These are phyloP conservation scores for Pseudopithomyces maydicus DNA, from an alignment of 2,329 filamentous ascomycete genomes.

Conservation along the genomic window DNA sequence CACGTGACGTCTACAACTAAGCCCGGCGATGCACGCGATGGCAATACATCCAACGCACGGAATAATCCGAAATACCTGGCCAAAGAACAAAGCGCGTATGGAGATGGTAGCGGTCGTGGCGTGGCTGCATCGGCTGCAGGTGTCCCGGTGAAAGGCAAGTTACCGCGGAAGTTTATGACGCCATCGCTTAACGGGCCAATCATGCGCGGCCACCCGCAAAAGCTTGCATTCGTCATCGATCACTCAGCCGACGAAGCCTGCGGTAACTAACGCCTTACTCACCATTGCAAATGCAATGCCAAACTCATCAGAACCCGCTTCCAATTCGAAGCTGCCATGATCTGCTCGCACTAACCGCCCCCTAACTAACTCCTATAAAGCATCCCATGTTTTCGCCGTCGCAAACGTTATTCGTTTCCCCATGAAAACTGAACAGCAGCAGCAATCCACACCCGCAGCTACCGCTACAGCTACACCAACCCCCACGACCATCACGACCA, in stretches of 20 bases:
- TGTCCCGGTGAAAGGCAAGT: slow-evolving; percentile 3
- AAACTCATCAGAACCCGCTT: slow-evolving; percentile 21
- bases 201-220: slow-evolving; percentile 18
- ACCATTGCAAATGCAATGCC: slow-evolving; percentile 41
- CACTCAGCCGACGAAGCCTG: slow-evolving; percentile 28
- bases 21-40: too few species aligned
- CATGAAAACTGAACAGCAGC: slow-evolving; percentile 31
- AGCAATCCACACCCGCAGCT: slow-evolving; percentile 11
- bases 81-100: too few species aligned
- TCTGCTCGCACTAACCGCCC: slow-evolving; percentile 26
- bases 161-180: slow-evolving; percentile 9
- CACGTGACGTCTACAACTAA: background rate
- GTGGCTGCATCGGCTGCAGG: too few species aligned
- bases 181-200: slow-evolving; percentile 23
- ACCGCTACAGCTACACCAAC: background rate
- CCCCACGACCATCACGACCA: slow-evolving; percentile 24
- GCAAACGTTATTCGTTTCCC: slow-evolving; percentile 16
- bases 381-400: slow-evolving; percentile 9
- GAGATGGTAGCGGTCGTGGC: too few species aligned
- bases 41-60: background rate
- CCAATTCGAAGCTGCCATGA: slow-evolving; percentile 28
- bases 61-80: background rate
- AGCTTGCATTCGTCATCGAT: slow-evolving; percentile 34
- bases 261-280: slow-evolving; percentile 32
- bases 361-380: slow-evolving; percentile 35